Base-by-base conservation (phyloP, 1,284 basidiomycete genomes). In the Ceratobasidium sp. region DNA sequence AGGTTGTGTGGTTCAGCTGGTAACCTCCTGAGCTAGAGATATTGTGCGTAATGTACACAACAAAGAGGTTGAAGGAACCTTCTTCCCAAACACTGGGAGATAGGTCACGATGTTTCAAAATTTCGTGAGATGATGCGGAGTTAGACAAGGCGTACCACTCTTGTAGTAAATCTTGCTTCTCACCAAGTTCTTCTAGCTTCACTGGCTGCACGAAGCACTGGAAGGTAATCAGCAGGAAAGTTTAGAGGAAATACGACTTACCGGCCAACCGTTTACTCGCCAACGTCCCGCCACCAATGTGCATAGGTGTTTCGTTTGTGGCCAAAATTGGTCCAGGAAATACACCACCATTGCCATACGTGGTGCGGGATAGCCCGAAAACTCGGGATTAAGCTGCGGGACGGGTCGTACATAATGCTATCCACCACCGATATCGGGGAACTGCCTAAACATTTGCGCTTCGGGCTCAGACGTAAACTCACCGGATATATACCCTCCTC, bases 301-400 rank as follows among this genome's bases (percentile, higher is more conserved):
- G n/a, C n/a, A n/a, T n/a, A n/a, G n/a, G n/a, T n/a, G n/a, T n/a
- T n/a, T n/a, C 48, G 43, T 43, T 19, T 64, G 62, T 1, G 62
- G 62, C 62, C 62, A 64, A 43, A 64, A 64, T 31, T 64, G 62
- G 29, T 64, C 62, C 5, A 64, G 24, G 31, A 22, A 64, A 29
- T 48, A 64, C 3, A 64, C 31, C 6, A 64, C 31, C 62, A 64
- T 64, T 13, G 13, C 24, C 62, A 64, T 64, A 11, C 43, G 39
- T 16, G 62, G 62, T 9, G 62, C 41, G 7, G 61, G 37, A n/a
- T 46, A 3, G 61, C 39, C 61, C 4, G 22, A 14, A 14, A 5
- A 11, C 22, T 63, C 31, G 4, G 24, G 19, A 19, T 34, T 22
- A 6, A 63, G n/a, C 13, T 16, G n/a, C 7, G 37, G 61, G 6